Conservation (phyloP, 805 yeast genomes). For the Candida golubevii region DNA sequence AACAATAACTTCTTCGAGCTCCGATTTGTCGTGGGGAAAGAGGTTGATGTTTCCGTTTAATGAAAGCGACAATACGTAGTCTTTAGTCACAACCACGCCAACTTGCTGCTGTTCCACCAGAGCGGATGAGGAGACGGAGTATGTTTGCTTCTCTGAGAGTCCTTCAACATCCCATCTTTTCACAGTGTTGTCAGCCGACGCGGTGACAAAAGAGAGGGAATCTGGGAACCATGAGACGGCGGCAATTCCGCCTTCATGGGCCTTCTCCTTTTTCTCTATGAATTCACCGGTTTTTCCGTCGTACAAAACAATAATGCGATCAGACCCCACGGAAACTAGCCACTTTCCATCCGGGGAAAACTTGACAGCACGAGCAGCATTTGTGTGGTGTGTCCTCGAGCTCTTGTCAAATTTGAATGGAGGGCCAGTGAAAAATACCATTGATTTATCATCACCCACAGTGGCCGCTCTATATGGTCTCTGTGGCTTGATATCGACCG, state of each 20-base stretch:
- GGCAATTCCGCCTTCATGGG: slow-evolving; percentile 79
- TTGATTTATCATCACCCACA: slow-evolving; percentile 80
- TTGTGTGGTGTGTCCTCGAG: slow-evolving; percentile 69
- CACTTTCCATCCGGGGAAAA: slow-evolving; percentile 78
- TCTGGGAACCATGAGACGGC: slow-evolving; percentile 66
- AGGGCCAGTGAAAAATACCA: slow-evolving; percentile 86
- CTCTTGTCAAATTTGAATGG: slow-evolving; percentile 84
- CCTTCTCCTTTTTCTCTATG: slow-evolving; percentile 44
- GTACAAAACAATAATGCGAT: slow-evolving; percentile 69
- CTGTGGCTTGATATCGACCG: slow-evolving; percentile 76
- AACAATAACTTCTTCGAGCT: slow-evolving; percentile 38
- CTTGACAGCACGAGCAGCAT: slow-evolving; percentile 74
- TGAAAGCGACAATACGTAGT: slow-evolving; percentile 60
- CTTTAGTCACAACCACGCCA: slow-evolving; percentile 70
- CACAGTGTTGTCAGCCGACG: slow-evolving; percentile 77
- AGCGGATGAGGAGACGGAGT: slow-evolving; percentile 32
- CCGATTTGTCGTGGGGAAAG: slow-evolving; percentile 38
- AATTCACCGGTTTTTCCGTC: slow-evolving; percentile 87
- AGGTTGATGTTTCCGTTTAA: slow-evolving; percentile 67
- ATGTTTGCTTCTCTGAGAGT: slow-evolving; percentile 39
- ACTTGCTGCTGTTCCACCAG: slow-evolving; percentile 65
- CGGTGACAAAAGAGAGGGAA: slow-evolving; percentile 59
- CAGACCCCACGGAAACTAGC: slow-evolving; percentile 80
- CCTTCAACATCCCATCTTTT: slow-evolving; percentile 56
- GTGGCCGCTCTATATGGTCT: slow-evolving; percentile 94